phyloP scores from a whole-genome alignment of 1,284 basidiomycete species.

The Apiotrichum gamsii region DNA sequence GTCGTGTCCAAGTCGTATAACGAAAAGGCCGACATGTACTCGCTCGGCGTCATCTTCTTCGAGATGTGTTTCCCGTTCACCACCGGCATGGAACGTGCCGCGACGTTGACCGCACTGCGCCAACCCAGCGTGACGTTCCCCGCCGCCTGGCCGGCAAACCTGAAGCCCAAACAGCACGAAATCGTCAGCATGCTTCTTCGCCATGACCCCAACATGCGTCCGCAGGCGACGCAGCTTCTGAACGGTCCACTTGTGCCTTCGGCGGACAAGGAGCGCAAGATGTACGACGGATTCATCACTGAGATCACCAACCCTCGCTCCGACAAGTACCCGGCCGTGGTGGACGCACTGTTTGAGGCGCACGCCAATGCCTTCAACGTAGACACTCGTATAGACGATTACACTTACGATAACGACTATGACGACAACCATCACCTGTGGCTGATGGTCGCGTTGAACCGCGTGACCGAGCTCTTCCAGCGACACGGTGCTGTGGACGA shows the following conservation, averaged over 20 bases:
- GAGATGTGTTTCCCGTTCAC: slow-evolving; percentile 89
- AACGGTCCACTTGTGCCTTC: slow-evolving; percentile 62
- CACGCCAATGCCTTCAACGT: slow-evolving; percentile 51
- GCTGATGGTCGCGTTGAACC: slow-evolving; percentile 60
- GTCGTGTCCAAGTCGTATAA: slow-evolving; percentile 48
- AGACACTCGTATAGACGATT: slow-evolving; percentile 59
- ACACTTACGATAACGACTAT: slow-evolving; percentile 73
- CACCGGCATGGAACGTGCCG: slow-evolving; percentile 81
- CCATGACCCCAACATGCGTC: slow-evolving; percentile 75
- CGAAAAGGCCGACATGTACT: slow-evolving; percentile 79
- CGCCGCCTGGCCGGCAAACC: slow-evolving; percentile 57
- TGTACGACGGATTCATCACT: slow-evolving; percentile 34
- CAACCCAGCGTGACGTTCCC: slow-evolving; percentile 63
- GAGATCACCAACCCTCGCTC: slow-evolving; percentile 44
- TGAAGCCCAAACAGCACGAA: slow-evolving; percentile 53
- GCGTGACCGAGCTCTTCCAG: slow-evolving; percentile 68
- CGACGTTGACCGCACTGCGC: slow-evolving; percentile 70
- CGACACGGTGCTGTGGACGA: slow-evolving; percentile 80
- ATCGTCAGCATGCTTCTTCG: slow-evolving; percentile 70
- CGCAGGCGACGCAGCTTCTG: slow-evolving; percentile 76
- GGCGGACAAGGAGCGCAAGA: slow-evolving; percentile 34
- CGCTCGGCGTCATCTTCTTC: slow-evolving; percentile 91
- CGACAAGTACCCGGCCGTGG: slow-evolving; percentile 35
- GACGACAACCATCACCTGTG: slow-evolving; percentile 54
- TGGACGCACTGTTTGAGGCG: slow-evolving; percentile 35